Base-by-base conservation (phyloP, 2,329 filamentous ascomycete genomes). In the Chalaropsis ovoidea region DNA sequence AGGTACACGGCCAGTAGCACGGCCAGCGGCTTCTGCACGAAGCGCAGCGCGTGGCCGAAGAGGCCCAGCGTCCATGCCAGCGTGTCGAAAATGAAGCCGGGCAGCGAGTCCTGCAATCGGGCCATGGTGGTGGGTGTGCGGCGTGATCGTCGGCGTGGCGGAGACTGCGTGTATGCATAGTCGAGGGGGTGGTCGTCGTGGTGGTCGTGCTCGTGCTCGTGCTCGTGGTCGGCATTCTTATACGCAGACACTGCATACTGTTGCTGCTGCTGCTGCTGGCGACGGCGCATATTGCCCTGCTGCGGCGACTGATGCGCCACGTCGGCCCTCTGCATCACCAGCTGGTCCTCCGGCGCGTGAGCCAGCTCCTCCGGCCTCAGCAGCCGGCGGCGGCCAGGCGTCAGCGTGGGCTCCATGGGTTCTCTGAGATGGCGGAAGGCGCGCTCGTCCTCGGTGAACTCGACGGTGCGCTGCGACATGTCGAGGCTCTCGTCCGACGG, bases 21-120 rank as follows among this genome's bases (percentile, higher is more conserved):
- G 7, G 83, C 84, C 27, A 90, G 75, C 0, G 88, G 80, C 56
- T 82, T 84, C 73, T 88, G 86, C 2, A 85, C 76, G 65, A 85
- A 82, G 19, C 79, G 77, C 61, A 90, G 78, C 2, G 85, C 81
- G 64, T 85, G 79, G 4, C 77, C 77, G 13, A 88, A 68, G 17
- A 89, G 77, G 39, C 82, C 82, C 1, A 82, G 68, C 2, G 77
- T 67, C 79, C 86, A 88, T 22, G 72, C 71, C 4, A 77, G 67
- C 2, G 75, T 72, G 52, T 77, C 73, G 64, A 77, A 76, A 7
- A 80, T 6, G 6, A 75, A 74, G 2, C 71, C 70, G 0, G 77
- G 77, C 2, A 78, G 66, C 1, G 75, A 75, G 11, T 73, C 69
- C 0, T 73, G 70, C 15, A 80, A 64, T 31, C 73, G 72, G 2